Conservation (phyloP, 208 protist species). For the Crithidia brevicula region DNA sequence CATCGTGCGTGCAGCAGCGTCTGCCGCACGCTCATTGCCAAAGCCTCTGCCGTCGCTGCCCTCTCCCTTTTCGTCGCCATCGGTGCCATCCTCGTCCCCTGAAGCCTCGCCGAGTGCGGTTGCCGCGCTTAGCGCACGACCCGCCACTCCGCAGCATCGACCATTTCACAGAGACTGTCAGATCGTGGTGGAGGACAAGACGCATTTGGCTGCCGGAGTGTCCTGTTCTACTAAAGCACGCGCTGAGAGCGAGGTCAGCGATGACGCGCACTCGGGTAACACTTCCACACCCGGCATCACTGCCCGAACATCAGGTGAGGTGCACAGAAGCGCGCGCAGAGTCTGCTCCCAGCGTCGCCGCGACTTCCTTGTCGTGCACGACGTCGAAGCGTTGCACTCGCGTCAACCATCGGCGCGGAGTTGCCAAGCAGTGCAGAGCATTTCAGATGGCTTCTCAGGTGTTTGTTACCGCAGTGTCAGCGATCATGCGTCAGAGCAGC, state of each 20-base stretch:
- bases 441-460: no score
- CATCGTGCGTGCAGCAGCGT: background rate
- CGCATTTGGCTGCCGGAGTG: no score
- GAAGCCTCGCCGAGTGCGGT: background rate
- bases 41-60: background rate
- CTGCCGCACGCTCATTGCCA: background rate
- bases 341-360: background rate
- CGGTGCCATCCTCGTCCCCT: background rate
- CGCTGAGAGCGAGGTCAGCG: background rate
- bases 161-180: background rate
- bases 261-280: background rate
- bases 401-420: no score
- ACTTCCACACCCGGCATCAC: constrained; percentile 16
- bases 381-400: no score
- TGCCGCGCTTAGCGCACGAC: no score
- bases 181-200: no score
- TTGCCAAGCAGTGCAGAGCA: no score
- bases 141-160: background rate
- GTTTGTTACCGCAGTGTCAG: no score
- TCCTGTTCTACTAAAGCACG: no score
- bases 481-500: background rate
- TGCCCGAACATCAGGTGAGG: background rate
- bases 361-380: no score
- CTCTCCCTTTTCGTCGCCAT: background rate
- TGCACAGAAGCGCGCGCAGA: background rate